Base-by-base conservation (phyloP, 768 basidiomycete genomes). In the Hygrophorus pudorinus region DNA sequence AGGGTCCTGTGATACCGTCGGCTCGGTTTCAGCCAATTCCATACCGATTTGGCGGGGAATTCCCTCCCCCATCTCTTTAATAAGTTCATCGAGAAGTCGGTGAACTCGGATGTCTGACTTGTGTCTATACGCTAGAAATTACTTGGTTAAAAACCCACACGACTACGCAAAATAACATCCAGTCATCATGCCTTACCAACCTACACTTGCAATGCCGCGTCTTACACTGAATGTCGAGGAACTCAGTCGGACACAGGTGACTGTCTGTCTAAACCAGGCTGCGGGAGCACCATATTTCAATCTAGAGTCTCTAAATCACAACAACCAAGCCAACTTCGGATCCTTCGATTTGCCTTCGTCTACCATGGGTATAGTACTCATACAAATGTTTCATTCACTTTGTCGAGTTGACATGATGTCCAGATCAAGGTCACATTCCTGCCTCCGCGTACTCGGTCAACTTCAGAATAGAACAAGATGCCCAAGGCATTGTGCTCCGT, bases 211-310 rank as follows among this genome's bases (percentile, higher is more conserved):
- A 24, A 44, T 39, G 44, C 30, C 36, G 17, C 20, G 13, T 11
- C 16, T 45, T 5, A 38, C 44, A 4, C 38, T 45, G 1, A 20
- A 36, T 28, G n/a, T 45, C 20, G 37, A 39, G 37, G 38, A 45
- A 2, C 30, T 45, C 13, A 12, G 20, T 29, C 2, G 13, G 5
- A 9, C 18, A 12, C 35, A 38, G 2, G 35, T 45, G 14, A 16
- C 24, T 13, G 20, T 39, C 14, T 31, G 29, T 13, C 44, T 38
- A 11, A 29, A 39, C 11, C 20, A 27, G 5, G 13, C 24, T 16
- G 8, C 34, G 10, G 31, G 30, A 30, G 12, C 12, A 4, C 39
- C 21, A 11, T 20, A 7, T 12, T 32, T 38, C 31, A 13, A 38
- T 14, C 14, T 45, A 6, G 16, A 20, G 37, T 38, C 44, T 12